phyloP scores from a whole-genome alignment of 306 rosid genomes.

The Oxytropis ochrocephala region DNA sequence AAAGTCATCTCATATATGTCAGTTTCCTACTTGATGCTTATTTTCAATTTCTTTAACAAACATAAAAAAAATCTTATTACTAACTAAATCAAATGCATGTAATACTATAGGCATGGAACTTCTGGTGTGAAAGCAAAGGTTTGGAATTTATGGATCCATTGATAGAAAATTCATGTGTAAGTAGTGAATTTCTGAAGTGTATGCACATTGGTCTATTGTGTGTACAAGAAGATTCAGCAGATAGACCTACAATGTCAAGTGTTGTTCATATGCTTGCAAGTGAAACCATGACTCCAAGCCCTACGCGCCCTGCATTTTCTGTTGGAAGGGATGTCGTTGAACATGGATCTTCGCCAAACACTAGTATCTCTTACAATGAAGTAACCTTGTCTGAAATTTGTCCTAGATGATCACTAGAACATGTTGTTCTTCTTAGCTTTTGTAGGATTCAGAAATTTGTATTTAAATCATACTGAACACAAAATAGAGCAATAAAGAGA shows the following conservation, averaged over 20 bases:
- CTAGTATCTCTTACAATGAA: slow-evolving; percentile 12
- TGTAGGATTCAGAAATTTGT: no score
- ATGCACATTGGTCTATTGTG: slow-evolving; percentile 38
- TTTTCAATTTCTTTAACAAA: no score
- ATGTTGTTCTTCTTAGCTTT: no score
- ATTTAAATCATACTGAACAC: no score
- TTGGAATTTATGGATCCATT: slow-evolving; percentile 38
- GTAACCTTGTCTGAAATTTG: slow-evolving; percentile 7
- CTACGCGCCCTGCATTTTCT: slow-evolving; percentile 39
- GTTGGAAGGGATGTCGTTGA: slow-evolving; percentile 2
- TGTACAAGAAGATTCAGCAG: no score
- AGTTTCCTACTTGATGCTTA: background rate
- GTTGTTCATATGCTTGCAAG: no score
- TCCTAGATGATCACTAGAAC: slow-evolving; percentile 11
- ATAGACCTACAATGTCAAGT: no score
- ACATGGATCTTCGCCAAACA: slow-evolving; percentile 8
- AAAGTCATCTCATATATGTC: slow-evolving; percentile 32
- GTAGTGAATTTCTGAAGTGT: slow-evolving; percentile 25
- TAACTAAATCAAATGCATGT: background rate
- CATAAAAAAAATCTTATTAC: background rate
- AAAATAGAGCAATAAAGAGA: no score
- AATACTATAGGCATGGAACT: slow-evolving; percentile 51
- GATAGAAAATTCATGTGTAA: slow-evolving; percentile 18
- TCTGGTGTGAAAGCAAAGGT: slow-evolving; percentile 39
- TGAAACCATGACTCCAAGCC: no score